Evolutionary conservation across 208 protist genomes (phyloP), one percentile per base, ranked within the genome.

Genomic region (Tritrichomonas foetus): DNA sequence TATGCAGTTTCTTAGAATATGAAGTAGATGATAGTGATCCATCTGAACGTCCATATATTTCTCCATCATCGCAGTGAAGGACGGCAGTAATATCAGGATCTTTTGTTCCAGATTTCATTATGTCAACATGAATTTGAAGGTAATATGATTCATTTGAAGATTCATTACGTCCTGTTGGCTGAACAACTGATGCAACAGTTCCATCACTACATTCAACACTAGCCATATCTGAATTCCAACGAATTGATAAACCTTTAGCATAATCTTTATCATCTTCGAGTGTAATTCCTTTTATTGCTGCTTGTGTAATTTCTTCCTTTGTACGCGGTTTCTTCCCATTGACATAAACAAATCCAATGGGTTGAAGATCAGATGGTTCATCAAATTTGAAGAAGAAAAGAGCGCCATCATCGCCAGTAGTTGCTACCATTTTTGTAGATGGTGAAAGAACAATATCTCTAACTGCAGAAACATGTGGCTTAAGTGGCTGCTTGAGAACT

Each of bases 361-460:
- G 95, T 33, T 55, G 11, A 2, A 89, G 36, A 30, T 95, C 84
- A 36, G 95, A 66, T 61, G 53, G 53, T 30, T 97, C 95, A 41
- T 61, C 93, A 41, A 94, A 92, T 0, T 94, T 93, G 93, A 98
- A 97, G 96, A 99, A 98, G 93, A 99, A 99, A n/a, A 98, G 94
- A 27, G 96, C 97, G 0, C 96, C 96, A 93, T 98, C 95, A 9
- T 49, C 93, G 0, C 97, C 96, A 36, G 97, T 95, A 47, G 97
- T 98, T n/a, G 96, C 98, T 9, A 99, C 95, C 74, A 95, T 94
- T 20, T 94, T 93, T 49, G 96, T 96, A 25, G 95, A 95, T 27
- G 95, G 89, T 66, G 96, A 96, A 22, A 98, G 95, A 0, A 95
- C 95, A 50, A 98, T 57, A 96, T 75, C 95, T 94, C 95, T 96